These are phyloP conservation scores for Aureobasidium zeae DNA, from an alignment of 2,329 filamentous ascomycete genomes.

Conservation along the genomic window DNA sequence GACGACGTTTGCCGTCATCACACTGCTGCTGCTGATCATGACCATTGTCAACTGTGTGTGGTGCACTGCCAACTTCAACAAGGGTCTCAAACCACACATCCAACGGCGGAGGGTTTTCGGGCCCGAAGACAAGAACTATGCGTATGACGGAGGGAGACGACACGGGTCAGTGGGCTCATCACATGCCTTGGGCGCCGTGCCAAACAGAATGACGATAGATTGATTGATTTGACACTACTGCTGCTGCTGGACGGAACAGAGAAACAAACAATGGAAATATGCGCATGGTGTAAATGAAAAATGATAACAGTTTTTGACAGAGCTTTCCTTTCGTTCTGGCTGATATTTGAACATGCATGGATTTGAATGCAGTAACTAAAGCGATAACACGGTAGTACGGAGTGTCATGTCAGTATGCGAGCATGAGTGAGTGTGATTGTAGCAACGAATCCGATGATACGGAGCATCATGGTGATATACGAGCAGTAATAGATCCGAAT, in stretches of 20 bases:
- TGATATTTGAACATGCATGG: too few species aligned
- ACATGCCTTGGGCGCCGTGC: conserved; percentile 26
- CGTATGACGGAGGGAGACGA: conserved; percentile 20
- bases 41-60: conserved; percentile 81
- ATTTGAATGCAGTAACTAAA: too few species aligned
- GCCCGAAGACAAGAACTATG: conserved; percentile 41
- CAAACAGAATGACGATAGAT: conserved; percentile 40
- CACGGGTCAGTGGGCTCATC: conserved; percentile 15
- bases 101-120: conserved; percentile 45
- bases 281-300: too few species aligned
- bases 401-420: too few species aligned
- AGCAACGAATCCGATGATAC: too few species aligned
- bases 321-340: too few species aligned
- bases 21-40: conserved; percentile 75
- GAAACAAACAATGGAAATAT: too few species aligned
- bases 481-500: too few species aligned
- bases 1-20: conserved; percentile 89
- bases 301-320: too few species aligned
- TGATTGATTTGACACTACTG: conserved; percentile 20
- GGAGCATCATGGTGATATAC: too few species aligned
- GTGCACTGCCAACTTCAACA: conserved; percentile 84
- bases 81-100: conserved; percentile 81
- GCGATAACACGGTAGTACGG: too few species aligned
- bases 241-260: conserved; percentile 2
- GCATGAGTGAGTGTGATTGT: too few species aligned